phyloP scores from a whole-genome alignment of 768 basidiomycete species.

The Sarcodon aspratus region DNA sequence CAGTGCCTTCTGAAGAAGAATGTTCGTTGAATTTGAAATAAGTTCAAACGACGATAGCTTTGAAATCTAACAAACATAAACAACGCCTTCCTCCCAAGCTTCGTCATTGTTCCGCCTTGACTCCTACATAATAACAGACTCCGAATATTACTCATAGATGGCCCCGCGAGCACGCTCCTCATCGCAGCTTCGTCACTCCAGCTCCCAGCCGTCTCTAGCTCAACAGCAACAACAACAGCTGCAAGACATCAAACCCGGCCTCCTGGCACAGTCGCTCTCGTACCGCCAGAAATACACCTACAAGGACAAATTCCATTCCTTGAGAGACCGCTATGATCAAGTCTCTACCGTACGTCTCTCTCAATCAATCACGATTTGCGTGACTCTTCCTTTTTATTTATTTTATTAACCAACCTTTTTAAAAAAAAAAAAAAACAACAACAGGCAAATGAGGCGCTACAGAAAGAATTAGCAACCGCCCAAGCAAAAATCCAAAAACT shows the following conservation, averaged over 20 bases:
- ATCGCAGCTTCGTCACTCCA: background rate
- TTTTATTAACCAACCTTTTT: too few species aligned
- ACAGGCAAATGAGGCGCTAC: background rate
- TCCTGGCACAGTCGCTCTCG: background rate
- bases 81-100: background rate
- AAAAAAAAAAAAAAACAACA: too few species aligned
- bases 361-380: background rate
- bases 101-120: background rate
- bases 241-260: background rate
- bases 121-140: background rate
- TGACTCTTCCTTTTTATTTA: too few species aligned
- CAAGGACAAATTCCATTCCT: background rate
- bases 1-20: too few species aligned
- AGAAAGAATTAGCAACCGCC: background rate
- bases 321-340: background rate
- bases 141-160: background rate
- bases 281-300: background rate
- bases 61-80: background rate
- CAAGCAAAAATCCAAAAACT: background rate
- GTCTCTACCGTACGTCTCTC: background rate
- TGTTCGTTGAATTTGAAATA: too few species aligned
- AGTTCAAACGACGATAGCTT: background rate
- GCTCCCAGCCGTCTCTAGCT: background rate
- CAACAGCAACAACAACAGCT: background rate
- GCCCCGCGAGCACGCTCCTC: background rate